Conservation (phyloP, 2,329 filamentous ascomycete species). For the Leptographium wingfieldii region DNA sequence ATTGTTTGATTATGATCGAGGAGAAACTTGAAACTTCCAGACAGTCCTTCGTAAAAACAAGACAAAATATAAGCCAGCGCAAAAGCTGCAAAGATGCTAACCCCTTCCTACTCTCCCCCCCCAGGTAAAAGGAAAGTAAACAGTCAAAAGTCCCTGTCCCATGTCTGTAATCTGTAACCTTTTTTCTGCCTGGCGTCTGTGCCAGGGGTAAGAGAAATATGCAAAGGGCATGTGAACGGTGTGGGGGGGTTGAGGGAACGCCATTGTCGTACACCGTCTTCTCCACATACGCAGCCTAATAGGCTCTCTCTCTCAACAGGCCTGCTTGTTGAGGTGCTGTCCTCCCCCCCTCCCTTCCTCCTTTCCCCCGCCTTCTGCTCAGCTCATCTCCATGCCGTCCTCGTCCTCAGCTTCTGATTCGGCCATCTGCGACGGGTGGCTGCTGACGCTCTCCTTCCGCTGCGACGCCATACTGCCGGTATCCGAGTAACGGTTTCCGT, state of each 20-base stretch:
- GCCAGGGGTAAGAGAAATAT: background rate
- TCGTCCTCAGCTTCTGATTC: constrained; percentile 36
- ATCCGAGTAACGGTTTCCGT: constrained; percentile 32
- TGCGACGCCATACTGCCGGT: constrained; percentile 21
- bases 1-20: too few relatives aligned
- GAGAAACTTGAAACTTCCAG: too few relatives aligned
- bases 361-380: too few relatives aligned
- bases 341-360: background rate
- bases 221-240: background rate
- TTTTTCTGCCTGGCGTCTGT: background rate
- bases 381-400: constrained; percentile 14
- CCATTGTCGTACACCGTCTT: background rate
- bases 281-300: background rate
- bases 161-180: background rate
- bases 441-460: constrained; percentile 48
- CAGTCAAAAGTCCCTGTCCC: background rate
- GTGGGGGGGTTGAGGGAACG: background rate
- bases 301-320: background rate
- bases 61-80: too few relatives aligned
- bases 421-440: constrained; percentile 42
- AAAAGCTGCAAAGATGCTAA: too few relatives aligned
- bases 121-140: background rate
- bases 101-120: too few relatives aligned
- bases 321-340: background rate
- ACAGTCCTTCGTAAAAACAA: too few relatives aligned